Base-by-base conservation (phyloP, 2,329 filamentous ascomycete genomes). In the Botrytis fabae region DNA sequence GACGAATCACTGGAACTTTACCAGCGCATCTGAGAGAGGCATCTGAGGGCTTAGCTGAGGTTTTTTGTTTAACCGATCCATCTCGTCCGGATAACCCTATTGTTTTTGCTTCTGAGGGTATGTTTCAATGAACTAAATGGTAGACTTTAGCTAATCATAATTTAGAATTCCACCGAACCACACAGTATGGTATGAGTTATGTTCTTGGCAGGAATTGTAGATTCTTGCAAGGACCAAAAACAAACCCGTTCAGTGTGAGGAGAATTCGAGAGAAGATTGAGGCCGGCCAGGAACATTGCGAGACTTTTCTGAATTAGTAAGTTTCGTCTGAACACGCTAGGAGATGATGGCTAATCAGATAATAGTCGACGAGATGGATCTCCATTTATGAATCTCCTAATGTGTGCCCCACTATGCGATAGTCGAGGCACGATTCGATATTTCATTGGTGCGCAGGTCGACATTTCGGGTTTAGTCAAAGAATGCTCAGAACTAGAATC, bases 41-140 rank as follows among this genome's bases (percentile, higher is more conserved):
- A n/a, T 92, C 91, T 0, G 91, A 94, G 80, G 92, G 91, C 0
- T 81, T 94, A 73, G 92, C 91, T 0, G 92, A 94, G 79, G 91
- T 93, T 0, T 94, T 94, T 77, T 94, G 92, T 79, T 81, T 94
- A 71, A 92, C 91, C 0, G 92, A 95, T 80, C 91, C 92, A 14
- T 92, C 90, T 1, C 84, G 91, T 73, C 84, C 86, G 2, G 92
- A 93, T 75, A 93, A 94, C 78, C 92, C 92, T 0, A 92, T 94
- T 74, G 88, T 94, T 2, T 93, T 94, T 81, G 91, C 91, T 10
- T 93, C 91, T 5, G 90, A 93, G 85, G 90, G 90, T 92, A 79
- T 75, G 80, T 78, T 12, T 25, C 18, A 2, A 40, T 66, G 20
- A 20, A 59, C 32, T 38, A 18, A 35, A 2, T 51, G 46, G 2